Conservation (phyloP, 2,329 filamentous ascomycete species). For the Ophiostoma quercus region DNA sequence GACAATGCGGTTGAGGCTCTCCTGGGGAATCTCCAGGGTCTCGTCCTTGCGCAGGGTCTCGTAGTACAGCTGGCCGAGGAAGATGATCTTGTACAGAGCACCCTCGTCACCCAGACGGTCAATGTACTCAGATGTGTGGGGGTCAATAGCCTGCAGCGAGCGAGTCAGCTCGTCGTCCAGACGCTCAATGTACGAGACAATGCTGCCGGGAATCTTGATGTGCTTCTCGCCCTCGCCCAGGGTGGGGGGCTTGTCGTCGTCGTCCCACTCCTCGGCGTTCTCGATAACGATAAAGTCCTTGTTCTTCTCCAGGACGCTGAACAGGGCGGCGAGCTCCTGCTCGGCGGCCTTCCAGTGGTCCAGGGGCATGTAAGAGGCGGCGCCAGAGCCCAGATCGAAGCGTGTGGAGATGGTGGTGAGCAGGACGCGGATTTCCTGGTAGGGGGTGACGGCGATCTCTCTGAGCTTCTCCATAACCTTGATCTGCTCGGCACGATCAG, state of each 20-base stretch:
- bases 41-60: slow-evolving; percentile 69
- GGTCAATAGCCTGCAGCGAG: slow-evolving; percentile 95
- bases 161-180: slow-evolving; percentile 95
- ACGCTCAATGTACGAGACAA: slow-evolving; percentile 90
- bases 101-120: slow-evolving; percentile 90
- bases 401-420: slow-evolving; percentile 87
- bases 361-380: slow-evolving; percentile 76
- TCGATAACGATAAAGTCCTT: slow-evolving; percentile 81
- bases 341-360: slow-evolving; percentile 97
- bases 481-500: slow-evolving; percentile 90
- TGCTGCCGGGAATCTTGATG: slow-evolving; percentile 86
- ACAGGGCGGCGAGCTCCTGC: slow-evolving; percentile 72
- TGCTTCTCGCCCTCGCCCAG: slow-evolving; percentile 69
- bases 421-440: slow-evolving; percentile 89
- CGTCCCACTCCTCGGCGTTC: slow-evolving; percentile 95
- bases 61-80: slow-evolving; percentile 82
- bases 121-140: slow-evolving; percentile 97
- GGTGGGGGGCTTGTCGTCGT: slow-evolving; percentile 87
- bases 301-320: slow-evolving; percentile 74
- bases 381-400: slow-evolving; percentile 82
- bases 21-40: slow-evolving; percentile 70
- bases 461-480: slow-evolving; percentile 93
- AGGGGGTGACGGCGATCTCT: slow-evolving; percentile 83
- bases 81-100: slow-evolving; percentile 83
- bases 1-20: slow-evolving; percentile 84